Conservation (phyloP, 2,329 filamentous ascomycete genomes). For the Plectosphaerella plurivora region DNA sequence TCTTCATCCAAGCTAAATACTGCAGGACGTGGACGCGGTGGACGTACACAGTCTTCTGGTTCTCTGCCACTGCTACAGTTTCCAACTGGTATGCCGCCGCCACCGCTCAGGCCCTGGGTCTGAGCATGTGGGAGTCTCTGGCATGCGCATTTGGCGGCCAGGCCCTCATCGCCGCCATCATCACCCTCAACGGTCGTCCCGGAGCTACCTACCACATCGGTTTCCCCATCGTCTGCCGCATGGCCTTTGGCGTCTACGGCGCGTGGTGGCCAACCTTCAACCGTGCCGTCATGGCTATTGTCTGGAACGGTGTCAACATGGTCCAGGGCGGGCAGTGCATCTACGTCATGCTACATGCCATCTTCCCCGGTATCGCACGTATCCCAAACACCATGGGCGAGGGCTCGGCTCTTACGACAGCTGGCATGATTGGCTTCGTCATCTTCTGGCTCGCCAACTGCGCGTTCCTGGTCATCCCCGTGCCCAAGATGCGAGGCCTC, state of each 20-base stretch:
- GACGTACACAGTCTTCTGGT: conserved; percentile 38
- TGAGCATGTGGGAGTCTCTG: conserved; percentile 45
- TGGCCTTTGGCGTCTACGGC: conserved; percentile 38
- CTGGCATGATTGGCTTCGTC: conserved; percentile 34
- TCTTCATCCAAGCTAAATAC: too few species aligned
- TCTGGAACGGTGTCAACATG: conserved; percentile 36
- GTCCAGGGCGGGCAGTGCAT: not conserved
- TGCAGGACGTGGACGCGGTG: conserved; percentile 30
- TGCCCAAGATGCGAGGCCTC: conserved; percentile 12
- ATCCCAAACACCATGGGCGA: conserved; percentile 33
- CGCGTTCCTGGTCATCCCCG: conserved; percentile 30
- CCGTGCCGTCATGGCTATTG: conserved; percentile 37
- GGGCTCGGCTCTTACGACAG: conserved; percentile 32
- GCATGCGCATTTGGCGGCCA: conserved; percentile 35
- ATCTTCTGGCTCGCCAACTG: conserved; percentile 35
- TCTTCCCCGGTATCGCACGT: conserved; percentile 32
- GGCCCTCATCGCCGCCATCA: conserved; percentile 31
- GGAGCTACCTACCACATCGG: conserved; percentile 38
- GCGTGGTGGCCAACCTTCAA: conserved; percentile 39
- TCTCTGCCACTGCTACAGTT: conserved; percentile 31
- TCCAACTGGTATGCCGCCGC: conserved; percentile 32
- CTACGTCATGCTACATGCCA: conserved; percentile 14
- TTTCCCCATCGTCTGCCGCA: conserved; percentile 35
- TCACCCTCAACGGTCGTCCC: conserved; percentile 34
- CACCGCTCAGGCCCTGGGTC: conserved; percentile 33